phyloP scores from a whole-genome alignment of 1,284 basidiomycete genomes.

The Phylloporus sp. region DNA sequence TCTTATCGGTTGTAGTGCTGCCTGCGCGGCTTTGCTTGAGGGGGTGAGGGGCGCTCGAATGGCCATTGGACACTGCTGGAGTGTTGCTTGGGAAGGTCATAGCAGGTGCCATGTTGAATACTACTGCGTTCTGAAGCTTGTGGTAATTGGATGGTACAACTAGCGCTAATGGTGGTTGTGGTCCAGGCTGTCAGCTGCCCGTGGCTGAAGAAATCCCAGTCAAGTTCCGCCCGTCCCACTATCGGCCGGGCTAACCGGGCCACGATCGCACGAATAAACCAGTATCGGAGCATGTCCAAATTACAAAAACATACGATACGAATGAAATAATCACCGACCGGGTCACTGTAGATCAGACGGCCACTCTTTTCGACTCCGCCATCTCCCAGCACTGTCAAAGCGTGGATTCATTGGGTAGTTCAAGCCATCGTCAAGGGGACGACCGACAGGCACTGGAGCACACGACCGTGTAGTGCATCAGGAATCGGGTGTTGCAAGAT shows the following conservation, averaged over 20 bases:
- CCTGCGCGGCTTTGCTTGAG: constrained; percentile 21
- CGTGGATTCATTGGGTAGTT: constrained; percentile 72
- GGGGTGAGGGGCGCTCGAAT: constrained; percentile 9
- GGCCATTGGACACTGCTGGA: constrained; percentile 10
- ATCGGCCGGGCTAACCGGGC: not conserved
- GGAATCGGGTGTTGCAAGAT: not conserved
- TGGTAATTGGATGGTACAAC: not conserved
- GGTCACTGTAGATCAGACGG: constrained; percentile 59
- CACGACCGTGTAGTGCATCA: constrained; percentile 8
- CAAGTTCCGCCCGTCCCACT: constrained; percentile 24
- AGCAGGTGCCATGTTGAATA: constrained; percentile 28
- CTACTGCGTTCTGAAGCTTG: not conserved
- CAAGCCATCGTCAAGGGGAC: constrained; percentile 61
- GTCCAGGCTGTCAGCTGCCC: constrained; percentile 5
- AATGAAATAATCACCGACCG: constrained; percentile 1
- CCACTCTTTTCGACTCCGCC: constrained; percentile 72
- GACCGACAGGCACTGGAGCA: constrained; percentile 68
- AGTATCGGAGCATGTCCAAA: not conserved
- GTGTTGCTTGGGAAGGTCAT: constrained; percentile 10
- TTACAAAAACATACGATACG: constrained; percentile 7
- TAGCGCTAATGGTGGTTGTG: constrained; percentile 11
- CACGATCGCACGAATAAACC: too few relatives aligned
- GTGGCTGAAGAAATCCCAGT: not conserved
- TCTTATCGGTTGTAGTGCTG: constrained; percentile 11
- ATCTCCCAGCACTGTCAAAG: constrained; percentile 70